Conservation (phyloP, 2,329 filamentous ascomycete species). For the Botrytis porri region DNA sequence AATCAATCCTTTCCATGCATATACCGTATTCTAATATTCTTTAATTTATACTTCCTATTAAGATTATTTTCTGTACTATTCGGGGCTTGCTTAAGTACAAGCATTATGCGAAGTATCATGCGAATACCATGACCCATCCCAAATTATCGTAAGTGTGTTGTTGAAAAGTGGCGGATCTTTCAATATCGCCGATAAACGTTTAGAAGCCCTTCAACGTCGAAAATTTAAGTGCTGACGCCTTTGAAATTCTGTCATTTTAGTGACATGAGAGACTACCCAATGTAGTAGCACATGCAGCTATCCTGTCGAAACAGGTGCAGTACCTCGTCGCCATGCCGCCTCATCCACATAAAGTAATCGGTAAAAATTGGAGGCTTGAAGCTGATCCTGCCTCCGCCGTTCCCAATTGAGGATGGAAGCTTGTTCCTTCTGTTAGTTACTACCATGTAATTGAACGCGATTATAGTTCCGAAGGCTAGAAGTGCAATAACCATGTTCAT, state of each 20-base stretch:
- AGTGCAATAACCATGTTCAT: slow-evolving; percentile 10
- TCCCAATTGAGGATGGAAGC: slow-evolving; percentile 14
- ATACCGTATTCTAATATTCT: not conserved
- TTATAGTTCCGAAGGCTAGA: slow-evolving; percentile 14
- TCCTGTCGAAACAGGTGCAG: slow-evolving; percentile 15
- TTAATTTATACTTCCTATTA: slow-evolving; percentile 2
- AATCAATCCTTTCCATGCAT: not conserved
- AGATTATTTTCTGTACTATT: slow-evolving; percentile 6
- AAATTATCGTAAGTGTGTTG: slow-evolving; percentile 21
- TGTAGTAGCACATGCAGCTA: slow-evolving; percentile 18
- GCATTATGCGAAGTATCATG: slow-evolving; percentile 20
- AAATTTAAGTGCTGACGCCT: slow-evolving; percentile 18
- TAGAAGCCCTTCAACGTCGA: slow-evolving; percentile 14
- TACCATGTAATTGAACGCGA: slow-evolving; percentile 16
- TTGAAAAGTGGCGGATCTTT: slow-evolving; percentile 17
- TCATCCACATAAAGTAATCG: slow-evolving; percentile 21
- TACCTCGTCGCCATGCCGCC: slow-evolving; percentile 21
- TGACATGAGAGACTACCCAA: slow-evolving; percentile 8
- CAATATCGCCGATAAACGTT: slow-evolving; percentile 14
- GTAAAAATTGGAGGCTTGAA: slow-evolving; percentile 19
- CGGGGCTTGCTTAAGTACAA: slow-evolving; percentile 15
- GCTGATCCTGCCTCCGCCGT: slow-evolving; percentile 18
- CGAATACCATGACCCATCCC: slow-evolving; percentile 13
- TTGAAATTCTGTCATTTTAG: slow-evolving; percentile 19
- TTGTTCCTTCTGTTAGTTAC: slow-evolving; percentile 11